Conservation (phyloP, 768 basidiomycete genomes). For the Podaxis sp. region DNA sequence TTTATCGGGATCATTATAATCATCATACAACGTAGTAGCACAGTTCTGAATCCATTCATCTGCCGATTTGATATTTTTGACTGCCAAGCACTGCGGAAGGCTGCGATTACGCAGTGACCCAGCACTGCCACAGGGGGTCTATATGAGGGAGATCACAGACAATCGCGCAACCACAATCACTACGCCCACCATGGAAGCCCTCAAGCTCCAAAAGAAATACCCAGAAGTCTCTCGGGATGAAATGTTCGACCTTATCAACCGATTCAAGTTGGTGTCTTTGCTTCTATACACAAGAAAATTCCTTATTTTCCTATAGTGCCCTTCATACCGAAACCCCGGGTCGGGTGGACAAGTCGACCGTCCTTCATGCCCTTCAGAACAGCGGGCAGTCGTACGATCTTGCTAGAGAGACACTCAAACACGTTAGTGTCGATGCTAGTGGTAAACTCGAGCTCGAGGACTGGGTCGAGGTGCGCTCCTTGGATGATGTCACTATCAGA, state of each 20-base stretch:
- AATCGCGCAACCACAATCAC: slow-evolving; percentile 4
- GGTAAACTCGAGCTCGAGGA: slow-evolving; percentile 97
- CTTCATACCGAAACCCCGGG: slow-evolving; percentile 80
- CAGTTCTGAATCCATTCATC: neutral
- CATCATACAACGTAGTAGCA: neutral
- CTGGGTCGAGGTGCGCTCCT: slow-evolving; percentile 85
- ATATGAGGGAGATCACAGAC: slow-evolving; percentile 16
- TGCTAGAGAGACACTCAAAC: slow-evolving; percentile 87
- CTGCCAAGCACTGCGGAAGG: neutral
- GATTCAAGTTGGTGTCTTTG: slow-evolving; percentile 80
- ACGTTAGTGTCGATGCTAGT: slow-evolving; percentile 90
- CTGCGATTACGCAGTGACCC: slow-evolving; percentile 10
- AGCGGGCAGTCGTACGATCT: slow-evolving; percentile 90
- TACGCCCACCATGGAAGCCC: slow-evolving; percentile 61
- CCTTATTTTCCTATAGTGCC: slow-evolving; percentile 39
- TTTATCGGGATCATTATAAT: slow-evolving; percentile 1
- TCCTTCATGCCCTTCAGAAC: slow-evolving; percentile 74
- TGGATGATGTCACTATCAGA: slow-evolving; percentile 21
- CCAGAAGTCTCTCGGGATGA: slow-evolving; percentile 91
- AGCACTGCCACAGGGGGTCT: slow-evolving; percentile 14
- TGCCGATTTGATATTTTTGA: neutral
- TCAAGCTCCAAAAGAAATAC: slow-evolving; percentile 89
- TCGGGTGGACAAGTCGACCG: slow-evolving; percentile 77
- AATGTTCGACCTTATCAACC: slow-evolving; percentile 91
- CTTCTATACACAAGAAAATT: slow-evolving; percentile 8